Evolutionary conservation across 257 asterid species (phyloP).

Genomic region (Solanum sejunctum): DNA sequence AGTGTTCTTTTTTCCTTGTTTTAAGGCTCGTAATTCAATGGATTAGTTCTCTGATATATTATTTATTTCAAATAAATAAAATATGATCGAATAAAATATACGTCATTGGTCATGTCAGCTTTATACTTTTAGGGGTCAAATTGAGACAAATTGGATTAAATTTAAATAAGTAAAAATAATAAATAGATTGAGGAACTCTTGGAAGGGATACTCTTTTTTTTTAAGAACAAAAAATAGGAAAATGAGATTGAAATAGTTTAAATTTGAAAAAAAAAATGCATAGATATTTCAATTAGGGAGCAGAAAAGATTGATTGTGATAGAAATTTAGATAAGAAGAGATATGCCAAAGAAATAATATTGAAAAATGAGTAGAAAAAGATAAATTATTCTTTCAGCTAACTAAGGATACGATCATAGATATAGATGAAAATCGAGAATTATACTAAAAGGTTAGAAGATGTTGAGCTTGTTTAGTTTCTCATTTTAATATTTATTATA

Average conservation of each 20-base stretch:
- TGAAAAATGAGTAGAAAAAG: fast-evolving
- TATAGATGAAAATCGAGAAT: fast-evolving
- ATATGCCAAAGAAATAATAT: background rate
- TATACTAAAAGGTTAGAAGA: background rate
- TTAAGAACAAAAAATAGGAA: background rate
- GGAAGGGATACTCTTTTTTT: background rate
- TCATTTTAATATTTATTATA: background rate
- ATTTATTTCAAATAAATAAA: background rate
- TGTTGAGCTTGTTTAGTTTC: background rate
- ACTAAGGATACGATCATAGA: background rate
- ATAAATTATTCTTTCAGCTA: background rate
- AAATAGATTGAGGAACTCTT: background rate
- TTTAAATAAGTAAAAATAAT: background rate
- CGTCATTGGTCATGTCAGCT: background rate
- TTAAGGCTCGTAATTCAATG: background rate
- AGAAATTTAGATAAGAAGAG: background rate
- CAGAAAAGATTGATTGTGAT: background rate
- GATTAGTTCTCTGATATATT: background rate
- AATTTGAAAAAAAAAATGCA: background rate
- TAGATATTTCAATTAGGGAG: background rate
- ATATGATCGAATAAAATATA: background rate
- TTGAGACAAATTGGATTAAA: background rate
- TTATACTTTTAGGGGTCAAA: background rate
- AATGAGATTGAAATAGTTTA: background rate
- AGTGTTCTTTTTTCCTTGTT: background rate